Evolutionary conservation across 1,139 yeast species (phyloP).

Genomic region (Pichia sp.): DNA sequence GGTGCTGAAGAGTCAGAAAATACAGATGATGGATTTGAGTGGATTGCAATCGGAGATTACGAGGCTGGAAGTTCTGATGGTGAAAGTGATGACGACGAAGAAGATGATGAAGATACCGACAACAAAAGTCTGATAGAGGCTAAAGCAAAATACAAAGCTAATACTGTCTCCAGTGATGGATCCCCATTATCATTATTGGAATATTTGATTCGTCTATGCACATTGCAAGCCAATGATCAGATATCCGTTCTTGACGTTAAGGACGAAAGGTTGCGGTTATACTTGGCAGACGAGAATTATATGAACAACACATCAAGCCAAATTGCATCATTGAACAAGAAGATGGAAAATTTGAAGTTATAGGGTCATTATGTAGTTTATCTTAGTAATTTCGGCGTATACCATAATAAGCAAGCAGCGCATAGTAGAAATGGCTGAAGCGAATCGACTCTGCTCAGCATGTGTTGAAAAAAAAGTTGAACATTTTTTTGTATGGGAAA

Average conservation of each 20-base stretch:
- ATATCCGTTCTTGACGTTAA: conserved; percentile 51
- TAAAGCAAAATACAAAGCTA: neutral
- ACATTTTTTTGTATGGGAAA: neutral
- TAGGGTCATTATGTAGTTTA: neutral
- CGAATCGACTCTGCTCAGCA: neutral
- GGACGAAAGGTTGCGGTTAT: conserved; percentile 67
- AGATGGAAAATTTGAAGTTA: conserved; percentile 13
- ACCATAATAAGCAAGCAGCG: no score
- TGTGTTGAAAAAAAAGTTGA: neutral
- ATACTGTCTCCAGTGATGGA: neutral
- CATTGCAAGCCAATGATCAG: conserved; percentile 64
- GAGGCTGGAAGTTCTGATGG: conserved; percentile 13
- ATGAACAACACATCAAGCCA: conserved; percentile 12
- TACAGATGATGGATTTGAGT: conserved; percentile 30
- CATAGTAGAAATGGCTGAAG: no score
- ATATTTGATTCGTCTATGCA: conserved; percentile 59
- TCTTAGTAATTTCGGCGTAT: no score
- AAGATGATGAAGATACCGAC: conserved; percentile 8
- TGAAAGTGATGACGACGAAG: conserved; percentile 11
- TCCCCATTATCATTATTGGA: conserved; percentile 54
- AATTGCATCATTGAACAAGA: conserved; percentile 10
- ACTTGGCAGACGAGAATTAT: conserved; percentile 56
- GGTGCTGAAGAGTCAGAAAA: conserved; percentile 29
- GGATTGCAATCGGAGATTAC: conserved; percentile 27
- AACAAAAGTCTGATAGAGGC: neutral